Base-by-base conservation (phyloP, 2,329 filamentous ascomycete genomes). In the Nannizzia gypsea region DNA sequence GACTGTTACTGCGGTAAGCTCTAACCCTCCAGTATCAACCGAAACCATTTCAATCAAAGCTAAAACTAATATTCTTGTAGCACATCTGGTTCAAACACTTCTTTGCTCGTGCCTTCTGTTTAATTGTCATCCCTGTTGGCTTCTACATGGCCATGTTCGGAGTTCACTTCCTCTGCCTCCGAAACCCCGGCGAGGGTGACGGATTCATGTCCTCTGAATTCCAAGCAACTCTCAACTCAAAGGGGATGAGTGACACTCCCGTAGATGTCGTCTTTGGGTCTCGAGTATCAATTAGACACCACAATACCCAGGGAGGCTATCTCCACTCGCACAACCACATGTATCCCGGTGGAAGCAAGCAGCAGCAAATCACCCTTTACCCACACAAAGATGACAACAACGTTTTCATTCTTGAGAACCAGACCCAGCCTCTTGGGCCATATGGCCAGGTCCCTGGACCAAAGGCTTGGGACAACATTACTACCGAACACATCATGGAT, bases 191-290 rank as follows among this genome's bases (percentile, higher is more conserved):
- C 62, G 93, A 99, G 58, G 93, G 93, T 59, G 93, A 99, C 74
- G 93, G 93, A 59, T 99, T 99, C 80, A 99, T 99, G 93, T 96
- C 91, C 71, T 96, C 92, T 59, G 93, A 99, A 71, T 99, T 99
- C 79, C 93, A 99, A 77, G 88, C 93, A 34, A 97, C 93, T 1
- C 80, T 99, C 66, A 99, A 97, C 77, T 91, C 85, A 69, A 99
- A 97, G 80, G 86, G 83, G 58, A 99, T 99, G 93, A 86, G 90
- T 71, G 90, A 95, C 73, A 90, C 95, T 3, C 87, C 93, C 1
- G 93, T 89, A 31, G 91, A 99, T 75, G 87, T 99, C 61, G 86
- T 88, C 28, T 87, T 93, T 68, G 93, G 93, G 62, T 95, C 90
- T 72, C 84, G 88, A 64, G 82, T 99, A 68, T 85, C 80, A 64